phyloP scores from a whole-genome alignment of 371 early-diverging fungal genomes.

The Mortierella sp. region DNA sequence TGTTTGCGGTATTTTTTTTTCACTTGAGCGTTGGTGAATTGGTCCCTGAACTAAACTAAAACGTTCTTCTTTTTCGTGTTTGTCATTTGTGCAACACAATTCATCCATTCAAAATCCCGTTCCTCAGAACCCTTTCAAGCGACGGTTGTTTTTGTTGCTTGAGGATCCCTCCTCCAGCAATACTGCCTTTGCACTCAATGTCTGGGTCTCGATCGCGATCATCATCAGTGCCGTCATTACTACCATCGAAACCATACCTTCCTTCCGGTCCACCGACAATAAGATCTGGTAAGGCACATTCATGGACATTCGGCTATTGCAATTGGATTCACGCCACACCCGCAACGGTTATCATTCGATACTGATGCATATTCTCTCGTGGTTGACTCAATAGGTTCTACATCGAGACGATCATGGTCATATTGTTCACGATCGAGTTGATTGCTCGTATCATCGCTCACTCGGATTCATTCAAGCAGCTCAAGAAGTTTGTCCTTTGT shows the following conservation, averaged over 20 bases:
- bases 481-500: conserved; percentile 64
- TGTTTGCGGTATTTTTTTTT: not conserved
- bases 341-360: not conserved
- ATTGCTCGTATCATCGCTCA: conserved; percentile 78
- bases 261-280: conserved; percentile 75
- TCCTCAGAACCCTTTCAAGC: conserved; percentile 64
- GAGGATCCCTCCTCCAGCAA: conserved; percentile 79
- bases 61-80: no score
- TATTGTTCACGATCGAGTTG: conserved; percentile 85
- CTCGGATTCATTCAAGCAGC: conserved; percentile 72
- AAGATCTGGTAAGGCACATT: conserved; percentile 67
- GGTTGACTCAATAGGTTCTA: conserved; percentile 67
- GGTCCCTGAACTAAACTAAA: conserved; percentile 7
- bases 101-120: not conserved
- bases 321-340: not conserved
- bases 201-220: conserved; percentile 82
- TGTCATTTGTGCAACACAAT: not conserved
- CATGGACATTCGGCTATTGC: not conserved
- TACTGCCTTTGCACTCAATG: conserved; percentile 81
- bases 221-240: conserved; percentile 83
- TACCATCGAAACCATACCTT: conserved; percentile 90
- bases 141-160: conserved; percentile 73
- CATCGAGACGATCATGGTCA: conserved; percentile 81
- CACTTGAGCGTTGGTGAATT: not conserved
- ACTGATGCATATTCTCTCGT: not conserved